phyloP scores from a whole-genome alignment of 352 stramenopile genomes.

The Phytophthora nicotianae region DNA sequence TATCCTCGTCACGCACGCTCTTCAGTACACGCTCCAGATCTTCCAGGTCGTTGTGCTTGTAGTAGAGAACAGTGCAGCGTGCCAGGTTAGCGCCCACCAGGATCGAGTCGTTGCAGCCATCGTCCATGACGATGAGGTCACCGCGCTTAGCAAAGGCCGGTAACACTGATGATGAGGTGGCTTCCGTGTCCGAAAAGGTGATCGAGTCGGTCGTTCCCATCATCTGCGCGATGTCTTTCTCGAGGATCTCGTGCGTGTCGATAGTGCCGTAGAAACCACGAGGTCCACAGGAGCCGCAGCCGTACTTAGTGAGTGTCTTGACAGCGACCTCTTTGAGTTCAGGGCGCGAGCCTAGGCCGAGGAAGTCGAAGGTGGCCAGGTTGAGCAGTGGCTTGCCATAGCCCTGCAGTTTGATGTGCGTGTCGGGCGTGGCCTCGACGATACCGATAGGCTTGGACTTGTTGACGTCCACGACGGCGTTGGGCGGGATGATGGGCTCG shows the following conservation, averaged over 20 bases:
- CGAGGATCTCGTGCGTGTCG: slow-evolving; percentile 88
- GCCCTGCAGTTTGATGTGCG: slow-evolving; percentile 84
- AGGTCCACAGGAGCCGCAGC: slow-evolving; percentile 97
- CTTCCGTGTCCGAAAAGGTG: slow-evolving; percentile 97
- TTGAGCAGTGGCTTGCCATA: slow-evolving; percentile 88
- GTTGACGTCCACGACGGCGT: slow-evolving; percentile 35
- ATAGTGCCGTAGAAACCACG: slow-evolving; percentile 99
- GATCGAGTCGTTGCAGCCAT: slow-evolving; percentile 96
- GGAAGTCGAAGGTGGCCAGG: slow-evolving; percentile 97
- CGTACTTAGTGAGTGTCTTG: slow-evolving; percentile 95
- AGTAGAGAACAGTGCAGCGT: slow-evolving; percentile 94
- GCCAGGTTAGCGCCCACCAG: slow-evolving; percentile 92
- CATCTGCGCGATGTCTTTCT: slow-evolving; percentile 93
- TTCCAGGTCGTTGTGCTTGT: slow-evolving; percentile 98
- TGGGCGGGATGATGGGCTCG: slow-evolving; percentile 84
- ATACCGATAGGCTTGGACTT: slow-evolving; percentile 66
- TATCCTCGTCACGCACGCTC: slow-evolving; percentile 87
- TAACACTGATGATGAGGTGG: slow-evolving; percentile 93
- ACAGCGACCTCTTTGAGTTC: slow-evolving; percentile 91
- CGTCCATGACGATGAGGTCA: slow-evolving; percentile 97
- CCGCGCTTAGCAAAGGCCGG: slow-evolving; percentile 97
- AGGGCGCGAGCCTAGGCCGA: slow-evolving; percentile 87
- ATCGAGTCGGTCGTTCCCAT: slow-evolving; percentile 94
- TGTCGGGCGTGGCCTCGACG: slow-evolving; percentile 80
- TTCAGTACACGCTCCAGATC: slow-evolving; percentile 95